These are phyloP conservation scores for Didymellaceae sp. DNA, from an alignment of 2,329 filamentous ascomycete species.

Conservation along the genomic window DNA sequence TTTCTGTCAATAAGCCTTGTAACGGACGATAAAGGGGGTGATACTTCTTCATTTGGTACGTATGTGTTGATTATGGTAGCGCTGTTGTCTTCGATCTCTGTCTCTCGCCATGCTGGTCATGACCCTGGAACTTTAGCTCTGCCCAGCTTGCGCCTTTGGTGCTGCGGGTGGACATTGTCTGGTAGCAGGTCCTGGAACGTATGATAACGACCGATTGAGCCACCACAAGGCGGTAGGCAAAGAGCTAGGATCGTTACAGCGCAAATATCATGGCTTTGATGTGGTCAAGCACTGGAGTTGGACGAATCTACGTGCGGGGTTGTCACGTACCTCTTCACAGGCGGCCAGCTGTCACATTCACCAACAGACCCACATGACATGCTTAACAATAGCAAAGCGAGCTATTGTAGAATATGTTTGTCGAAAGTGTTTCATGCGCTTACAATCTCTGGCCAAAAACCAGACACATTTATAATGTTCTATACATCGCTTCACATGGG, in stretches of 20 bases:
- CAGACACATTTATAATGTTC: not conserved
- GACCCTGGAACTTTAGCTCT: no score
- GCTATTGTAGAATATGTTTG: no score
- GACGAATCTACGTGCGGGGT: not conserved
- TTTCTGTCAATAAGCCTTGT: slow-evolving; percentile 1
- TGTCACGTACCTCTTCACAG: not conserved
- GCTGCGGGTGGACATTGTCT: no score
- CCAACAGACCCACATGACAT: slow-evolving; percentile 3
- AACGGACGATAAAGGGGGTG: not conserved
- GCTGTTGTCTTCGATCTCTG: not conserved
- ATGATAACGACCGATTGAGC: no score
- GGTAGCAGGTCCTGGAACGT: no score
- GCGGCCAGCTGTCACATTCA: slow-evolving; percentile 24
- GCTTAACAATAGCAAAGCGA: not conserved
- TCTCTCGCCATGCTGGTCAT: no score
- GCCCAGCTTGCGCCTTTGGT: no score
- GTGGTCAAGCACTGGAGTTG: no score
- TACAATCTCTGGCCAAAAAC: not conserved
- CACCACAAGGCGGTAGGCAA: no score
- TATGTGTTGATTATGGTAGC: not conserved
- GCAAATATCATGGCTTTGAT: no score
- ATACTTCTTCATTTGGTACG: slow-evolving; percentile 1
- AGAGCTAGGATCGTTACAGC: no score
- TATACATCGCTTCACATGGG: slow-evolving; percentile 23
- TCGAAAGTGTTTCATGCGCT: no score